Percentiles rank a stretch among this genome's conserved stretches.
phyloP scores from a whole-genome alignment of 306 rosid species.

The Cucurbita pepo region DNA sequence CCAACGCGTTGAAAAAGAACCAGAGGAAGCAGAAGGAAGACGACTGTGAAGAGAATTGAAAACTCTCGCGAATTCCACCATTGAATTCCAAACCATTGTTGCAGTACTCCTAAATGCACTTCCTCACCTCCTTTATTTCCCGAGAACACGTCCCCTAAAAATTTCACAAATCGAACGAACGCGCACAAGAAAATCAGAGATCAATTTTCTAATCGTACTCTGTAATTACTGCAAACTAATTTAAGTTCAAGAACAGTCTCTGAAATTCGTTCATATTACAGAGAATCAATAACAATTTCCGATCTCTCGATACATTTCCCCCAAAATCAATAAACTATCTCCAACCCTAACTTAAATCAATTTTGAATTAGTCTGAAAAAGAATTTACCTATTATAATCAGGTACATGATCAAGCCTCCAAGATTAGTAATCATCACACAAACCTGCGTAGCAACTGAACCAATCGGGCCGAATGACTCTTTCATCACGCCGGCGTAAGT shows the following conservation, averaged over 20 bases:
- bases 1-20: constrained; percentile 62
- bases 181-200: neutral
- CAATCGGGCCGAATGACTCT: constrained; percentile 56
- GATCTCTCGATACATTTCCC: neutral
- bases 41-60: constrained; percentile 35
- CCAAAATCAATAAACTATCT: neutral
- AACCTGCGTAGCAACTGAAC: constrained; percentile 44
- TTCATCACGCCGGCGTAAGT: constrained; percentile 84
- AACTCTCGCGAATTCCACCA: constrained; percentile 91
- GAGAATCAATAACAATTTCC: neutral
- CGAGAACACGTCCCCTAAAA: constrained; percentile 68
- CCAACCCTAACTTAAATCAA: neutral
- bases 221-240: no score
- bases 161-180: neutral
- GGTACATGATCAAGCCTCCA: constrained; percentile 66
- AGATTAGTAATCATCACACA: constrained; percentile 56
- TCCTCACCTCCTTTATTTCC: constrained; percentile 34
- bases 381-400: constrained; percentile 60
- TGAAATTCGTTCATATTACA: no score
- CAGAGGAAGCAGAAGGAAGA: constrained; percentile 58
- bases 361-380: neutral
- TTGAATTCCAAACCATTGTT: constrained; percentile 84
- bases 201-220: neutral
- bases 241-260: neutral
- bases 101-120: constrained; percentile 71